Evolutionary conservation across 2,329 filamentous ascomycete species (phyloP), one percentile per base, ranked within the genome.

Genomic region (Didymella pomorum): DNA sequence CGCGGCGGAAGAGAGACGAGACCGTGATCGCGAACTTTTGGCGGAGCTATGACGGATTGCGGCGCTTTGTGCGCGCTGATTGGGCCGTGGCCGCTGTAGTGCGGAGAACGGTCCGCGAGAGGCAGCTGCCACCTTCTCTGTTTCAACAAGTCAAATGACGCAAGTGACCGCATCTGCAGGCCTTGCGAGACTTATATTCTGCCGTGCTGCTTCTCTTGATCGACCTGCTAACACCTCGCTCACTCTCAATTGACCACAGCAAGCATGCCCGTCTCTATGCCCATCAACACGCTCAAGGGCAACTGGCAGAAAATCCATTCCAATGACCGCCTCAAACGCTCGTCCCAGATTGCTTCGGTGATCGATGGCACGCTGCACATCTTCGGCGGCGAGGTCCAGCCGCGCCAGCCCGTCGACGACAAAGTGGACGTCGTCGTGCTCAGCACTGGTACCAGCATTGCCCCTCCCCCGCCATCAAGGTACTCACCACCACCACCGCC

Each of bases 301-400:
- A 71, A 58, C 11, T 81, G 79, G 79, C 74, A 68, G 29, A 72
- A 74, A 21, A 60, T 80, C 20, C 58, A 73, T 52, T 52, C 66
- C 1, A 64, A 66, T 20, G 72, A 77, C 26, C 65, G 72, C 31
- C 81, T 93, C 8, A 86, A 86, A 37, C 87, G 91, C 52, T 94
- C 91, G 1, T 93, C 91, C 0, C 91, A 95, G 71, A 84, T 86
- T 3, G 74, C 93, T 65, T 84, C 90, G 42, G 80, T 89, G 39
- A 76, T 89, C 21, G 80, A 79, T 44, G 79, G 82, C 14, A 82
- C 79, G n/a, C 83, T 84, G 43, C 89, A 87, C 75, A 82, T 96
- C 68, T 96, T 93, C 71, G 92, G 92, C 59, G 92, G 92, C 65
- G 91, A 95, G 74, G 76, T 88, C 48, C 78, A 81, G 44, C 83